These are phyloP conservation scores for Aspergillus sp. DNA, from an alignment of 2,329 filamentous ascomycete species.

Conservation along the genomic window DNA sequence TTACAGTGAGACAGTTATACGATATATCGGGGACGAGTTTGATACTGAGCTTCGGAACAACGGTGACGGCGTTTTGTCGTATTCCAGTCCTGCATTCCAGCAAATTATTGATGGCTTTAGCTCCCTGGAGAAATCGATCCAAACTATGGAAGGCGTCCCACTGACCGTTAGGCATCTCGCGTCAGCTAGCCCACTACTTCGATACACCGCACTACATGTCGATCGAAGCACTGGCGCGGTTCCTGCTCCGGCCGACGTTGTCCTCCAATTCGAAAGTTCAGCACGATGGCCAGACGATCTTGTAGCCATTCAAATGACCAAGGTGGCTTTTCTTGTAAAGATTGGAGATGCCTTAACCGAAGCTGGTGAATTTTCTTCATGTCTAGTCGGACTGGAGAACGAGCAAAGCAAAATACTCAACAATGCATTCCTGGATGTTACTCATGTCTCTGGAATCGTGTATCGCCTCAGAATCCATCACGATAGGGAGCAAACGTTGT, in stretches of 20 bases:
- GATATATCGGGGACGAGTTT: constrained; percentile 57
- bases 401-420: constrained; percentile 71
- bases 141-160: constrained; percentile 79
- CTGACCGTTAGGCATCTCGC: constrained; percentile 83
- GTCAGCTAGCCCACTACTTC: constrained; percentile 71
- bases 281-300: constrained; percentile 92
- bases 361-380: constrained; percentile 63
- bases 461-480: constrained; percentile 89
- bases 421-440: constrained; percentile 79
- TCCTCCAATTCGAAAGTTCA: constrained; percentile 91
- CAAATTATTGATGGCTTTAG: constrained; percentile 71
- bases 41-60: constrained; percentile 40
- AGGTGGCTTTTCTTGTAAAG: constrained; percentile 81
- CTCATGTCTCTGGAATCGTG: constrained; percentile 70
- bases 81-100: constrained; percentile 61
- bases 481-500: constrained; percentile 80
- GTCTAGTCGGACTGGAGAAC: constrained; percentile 81
- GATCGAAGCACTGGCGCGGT: constrained; percentile 29
- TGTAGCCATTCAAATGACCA: constrained; percentile 87
- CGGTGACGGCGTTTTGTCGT: constrained; percentile 49
- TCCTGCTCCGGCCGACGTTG: constrained; percentile 69
- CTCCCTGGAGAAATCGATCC: constrained; percentile 75
- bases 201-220: constrained; percentile 64
- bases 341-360: constrained; percentile 74
- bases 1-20: constrained; percentile 58